Evolutionary conservation across 306 rosid genomes (phyloP).

Genomic region (Gynostemma pentaphyllum): DNA sequence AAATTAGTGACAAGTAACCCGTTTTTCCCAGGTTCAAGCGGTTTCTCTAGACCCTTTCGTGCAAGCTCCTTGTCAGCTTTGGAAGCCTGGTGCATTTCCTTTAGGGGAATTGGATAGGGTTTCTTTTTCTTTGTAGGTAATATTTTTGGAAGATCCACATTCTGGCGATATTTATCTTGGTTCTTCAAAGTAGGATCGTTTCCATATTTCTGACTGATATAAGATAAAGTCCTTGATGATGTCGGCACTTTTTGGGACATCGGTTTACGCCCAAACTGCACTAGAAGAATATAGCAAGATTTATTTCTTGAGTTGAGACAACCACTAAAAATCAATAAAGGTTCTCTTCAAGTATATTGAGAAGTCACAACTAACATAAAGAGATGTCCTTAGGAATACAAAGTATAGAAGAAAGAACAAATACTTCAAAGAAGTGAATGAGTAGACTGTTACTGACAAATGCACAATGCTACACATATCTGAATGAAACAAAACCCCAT

Average conservation of each 20-base stretch:
- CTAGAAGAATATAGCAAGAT: conserved; percentile 6
- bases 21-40: conserved; percentile 74
- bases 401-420: neutral
- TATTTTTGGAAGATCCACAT: conserved; percentile 61
- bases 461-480: neutral
- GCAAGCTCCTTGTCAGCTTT: conserved; percentile 59
- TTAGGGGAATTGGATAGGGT: conserved; percentile 75
- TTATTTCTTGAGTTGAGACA: neutral
- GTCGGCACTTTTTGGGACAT: conserved; percentile 21
- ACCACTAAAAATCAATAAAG: neutral
- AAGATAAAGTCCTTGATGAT: conserved; percentile 18
- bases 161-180: conserved; percentile 37
- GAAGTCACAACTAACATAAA: neutral
- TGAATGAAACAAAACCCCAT: neutral
- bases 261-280: conserved; percentile 41
- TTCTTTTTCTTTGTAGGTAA: conserved; percentile 77
- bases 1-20: conserved; percentile 70
- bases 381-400: neutral
- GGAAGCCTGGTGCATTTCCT: conserved; percentile 52
- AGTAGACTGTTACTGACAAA: neutral
- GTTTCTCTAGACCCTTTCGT: conserved; percentile 71
- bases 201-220: conserved; percentile 34
- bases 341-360: neutral
- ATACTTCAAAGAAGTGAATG: neutral
- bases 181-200: conserved; percentile 22